Base-by-base conservation (phyloP, 345 rosid species). In the Gossypium stocksii region DNA sequence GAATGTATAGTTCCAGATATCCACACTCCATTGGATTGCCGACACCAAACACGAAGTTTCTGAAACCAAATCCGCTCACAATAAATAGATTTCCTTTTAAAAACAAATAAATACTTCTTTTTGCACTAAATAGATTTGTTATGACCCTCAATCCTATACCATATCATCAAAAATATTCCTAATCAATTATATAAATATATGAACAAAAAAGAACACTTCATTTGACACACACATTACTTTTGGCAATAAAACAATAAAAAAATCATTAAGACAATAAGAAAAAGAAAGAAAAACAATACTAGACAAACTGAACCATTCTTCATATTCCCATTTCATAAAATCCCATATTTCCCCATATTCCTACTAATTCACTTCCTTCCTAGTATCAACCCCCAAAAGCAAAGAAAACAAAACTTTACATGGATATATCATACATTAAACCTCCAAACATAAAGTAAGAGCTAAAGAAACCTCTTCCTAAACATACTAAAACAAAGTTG, bases 1-100 rank as follows among this genome's bases (percentile, higher is more conserved):
- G 97, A 87, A 57, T 85, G 84, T 82, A 93, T 90, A 53, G 34
- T 89, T 76, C 98, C 99, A 70, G 80, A 83, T 62, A 77, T 88
- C 99, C 99, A 96, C 64, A 72, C 76, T 68, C 91, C 91, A 78
- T 77, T 80, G 41, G 82, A 73, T 22, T 77, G 82, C 45, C 79
- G 90, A 83, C 97, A 93, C 98, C 99, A 93, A 70, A 96, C 88
- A 76, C 78, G 76, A 63, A 96, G 91, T 85, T 87, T 90, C 98
- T 93, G 87, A 70, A 76, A 78, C 56, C 74, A 54, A 62, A 76
- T 43, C 74, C 65, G 54, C 70, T 34, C 57, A 66, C 17, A 51
- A 51, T 81, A 57, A 77, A 49, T 29, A 62, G 54, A 59, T 61
- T 27, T 12, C 48, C 60, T 49, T 63, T 17, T 46, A 46, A 51